Evolutionary conservation across 2,329 filamentous ascomycete genomes (phyloP).

Genomic region (Penicillium aurantiogriseum): DNA sequence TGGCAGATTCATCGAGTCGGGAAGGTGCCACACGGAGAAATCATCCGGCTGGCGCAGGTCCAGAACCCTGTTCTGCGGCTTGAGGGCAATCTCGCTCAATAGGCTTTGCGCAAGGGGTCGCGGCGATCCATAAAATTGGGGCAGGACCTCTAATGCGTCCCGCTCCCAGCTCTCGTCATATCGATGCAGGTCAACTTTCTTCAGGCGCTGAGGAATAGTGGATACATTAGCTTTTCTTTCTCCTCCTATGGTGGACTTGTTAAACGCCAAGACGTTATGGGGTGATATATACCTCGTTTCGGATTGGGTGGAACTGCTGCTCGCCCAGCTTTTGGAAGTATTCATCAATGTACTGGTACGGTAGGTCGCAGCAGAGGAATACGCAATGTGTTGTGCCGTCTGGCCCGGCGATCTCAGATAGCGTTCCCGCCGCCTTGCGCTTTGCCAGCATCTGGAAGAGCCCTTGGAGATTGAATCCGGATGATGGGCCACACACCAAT

Average conservation of each 20-base stretch:
- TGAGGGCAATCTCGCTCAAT: slow-evolving; percentile 25
- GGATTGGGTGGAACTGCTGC: slow-evolving; percentile 51
- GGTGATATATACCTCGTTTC: slow-evolving; percentile 41
- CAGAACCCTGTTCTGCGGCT: slow-evolving; percentile 39
- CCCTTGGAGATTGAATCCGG: slow-evolving; percentile 58
- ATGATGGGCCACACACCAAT: slow-evolving; percentile 60
- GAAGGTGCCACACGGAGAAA: slow-evolving; percentile 46
- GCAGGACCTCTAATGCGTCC: slow-evolving; percentile 41
- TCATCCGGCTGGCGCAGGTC: slow-evolving; percentile 48
- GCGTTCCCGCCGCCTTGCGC: slow-evolving; percentile 46
- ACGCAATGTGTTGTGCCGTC: slow-evolving; percentile 54
- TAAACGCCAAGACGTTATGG: not conserved
- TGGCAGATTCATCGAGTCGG: slow-evolving; percentile 48
- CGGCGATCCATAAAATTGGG: slow-evolving; percentile 37
- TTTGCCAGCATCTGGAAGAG: slow-evolving; percentile 52
- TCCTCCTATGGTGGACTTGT: slow-evolving; percentile 6
- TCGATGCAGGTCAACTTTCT: slow-evolving; percentile 52
- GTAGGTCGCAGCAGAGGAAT: slow-evolving; percentile 63
- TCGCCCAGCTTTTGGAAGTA: slow-evolving; percentile 58
- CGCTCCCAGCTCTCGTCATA: slow-evolving; percentile 59
- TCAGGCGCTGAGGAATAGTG: slow-evolving; percentile 40
- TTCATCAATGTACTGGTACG: slow-evolving; percentile 61
- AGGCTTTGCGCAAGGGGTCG: slow-evolving; percentile 20
- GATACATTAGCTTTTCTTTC: not conserved
- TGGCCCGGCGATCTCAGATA: slow-evolving; percentile 46